These are phyloP conservation scores for Cladosporium sp. DNA, from an alignment of 2,329 filamentous ascomycete genomes.

Conservation along the genomic window DNA sequence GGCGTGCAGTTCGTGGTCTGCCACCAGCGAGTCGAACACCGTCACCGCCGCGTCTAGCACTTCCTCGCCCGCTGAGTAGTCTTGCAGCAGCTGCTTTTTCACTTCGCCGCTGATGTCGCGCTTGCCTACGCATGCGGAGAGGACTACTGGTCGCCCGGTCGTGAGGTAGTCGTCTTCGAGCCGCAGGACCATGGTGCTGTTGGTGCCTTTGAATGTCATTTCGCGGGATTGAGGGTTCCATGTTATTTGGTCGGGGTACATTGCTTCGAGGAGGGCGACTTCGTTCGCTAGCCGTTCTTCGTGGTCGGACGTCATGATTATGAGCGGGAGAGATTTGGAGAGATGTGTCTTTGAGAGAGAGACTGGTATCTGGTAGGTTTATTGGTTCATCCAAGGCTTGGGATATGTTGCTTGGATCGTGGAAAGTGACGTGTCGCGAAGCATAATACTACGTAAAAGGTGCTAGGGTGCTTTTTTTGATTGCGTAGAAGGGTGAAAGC, in stretches of 20 bases:
- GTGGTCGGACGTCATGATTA: not conserved
- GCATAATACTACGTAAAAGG: too few relatives aligned
- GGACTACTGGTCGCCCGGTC: constrained; percentile 34
- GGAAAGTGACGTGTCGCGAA: too few relatives aligned
- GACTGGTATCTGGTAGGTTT: too few relatives aligned
- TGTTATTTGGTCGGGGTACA: constrained; percentile 40
- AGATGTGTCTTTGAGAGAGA: too few relatives aligned
- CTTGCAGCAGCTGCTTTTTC: constrained; percentile 6
- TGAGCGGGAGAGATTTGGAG: too few relatives aligned
- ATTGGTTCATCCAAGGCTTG: too few relatives aligned
- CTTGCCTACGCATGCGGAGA: constrained; percentile 34
- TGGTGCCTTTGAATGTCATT: constrained; percentile 30
- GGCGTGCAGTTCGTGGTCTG: constrained; percentile 8
- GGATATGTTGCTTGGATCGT: too few relatives aligned
- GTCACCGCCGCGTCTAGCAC: constrained; percentile 40
- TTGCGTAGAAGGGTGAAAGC: too few relatives aligned
- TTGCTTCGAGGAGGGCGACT: constrained; percentile 40
- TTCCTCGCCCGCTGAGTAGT: constrained; percentile 35
- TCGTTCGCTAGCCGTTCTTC: constrained; percentile 24
- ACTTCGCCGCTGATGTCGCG: constrained; percentile 34
- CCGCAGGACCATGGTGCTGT: constrained; percentile 33
- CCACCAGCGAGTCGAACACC: constrained; percentile 33
- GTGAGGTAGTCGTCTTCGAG: constrained; percentile 38
- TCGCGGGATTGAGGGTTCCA: constrained; percentile 34
- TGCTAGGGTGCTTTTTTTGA: too few relatives aligned